Evolutionary conservation across 2,329 filamentous ascomycete genomes (phyloP).

Genomic region (Cytospora mali): DNA sequence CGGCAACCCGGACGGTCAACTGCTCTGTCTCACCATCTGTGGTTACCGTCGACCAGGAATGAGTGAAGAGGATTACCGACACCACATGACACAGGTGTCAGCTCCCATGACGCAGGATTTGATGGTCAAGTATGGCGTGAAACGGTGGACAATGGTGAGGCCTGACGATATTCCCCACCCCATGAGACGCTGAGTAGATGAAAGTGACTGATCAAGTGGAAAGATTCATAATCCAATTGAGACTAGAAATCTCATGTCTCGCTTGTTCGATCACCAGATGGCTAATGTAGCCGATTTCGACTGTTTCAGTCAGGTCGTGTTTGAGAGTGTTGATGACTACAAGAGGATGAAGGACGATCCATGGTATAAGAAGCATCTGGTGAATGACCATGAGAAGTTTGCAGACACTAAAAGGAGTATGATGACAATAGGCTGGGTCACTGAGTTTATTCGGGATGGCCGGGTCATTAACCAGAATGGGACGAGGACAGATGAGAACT

Average conservation of each 20-base stretch:
- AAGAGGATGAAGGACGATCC: constrained; percentile 52
- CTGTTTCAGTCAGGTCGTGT: constrained; percentile 53
- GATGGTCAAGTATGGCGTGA: constrained; percentile 53
- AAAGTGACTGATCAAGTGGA: no score
- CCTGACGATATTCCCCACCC: background rate
- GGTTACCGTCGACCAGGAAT: constrained; percentile 51
- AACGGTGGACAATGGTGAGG: constrained; percentile 48
- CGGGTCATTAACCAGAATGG: constrained; percentile 33
- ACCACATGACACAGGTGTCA: constrained; percentile 50
- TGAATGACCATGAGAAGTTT: constrained; percentile 51
- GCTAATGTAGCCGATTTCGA: constrained; percentile 51
- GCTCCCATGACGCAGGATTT: constrained; percentile 50
- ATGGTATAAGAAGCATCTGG: constrained; percentile 49
- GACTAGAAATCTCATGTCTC: constrained; percentile 43
- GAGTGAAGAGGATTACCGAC: constrained; percentile 50
- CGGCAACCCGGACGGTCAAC: constrained; percentile 25
- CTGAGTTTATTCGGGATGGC: constrained; percentile 45
- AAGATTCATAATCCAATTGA: constrained; percentile 46
- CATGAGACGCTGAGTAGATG: no score
- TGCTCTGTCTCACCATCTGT: constrained; percentile 51
- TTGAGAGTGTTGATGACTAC: constrained; percentile 48
- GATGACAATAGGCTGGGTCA: constrained; percentile 52
- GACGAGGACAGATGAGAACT: no score
- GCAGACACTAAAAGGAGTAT: constrained; percentile 50
- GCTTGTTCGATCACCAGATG: constrained; percentile 49